These are phyloP conservation scores for Periconia sp. DNA, from an alignment of 2,329 filamentous ascomycete genomes.

Conservation along the genomic window DNA sequence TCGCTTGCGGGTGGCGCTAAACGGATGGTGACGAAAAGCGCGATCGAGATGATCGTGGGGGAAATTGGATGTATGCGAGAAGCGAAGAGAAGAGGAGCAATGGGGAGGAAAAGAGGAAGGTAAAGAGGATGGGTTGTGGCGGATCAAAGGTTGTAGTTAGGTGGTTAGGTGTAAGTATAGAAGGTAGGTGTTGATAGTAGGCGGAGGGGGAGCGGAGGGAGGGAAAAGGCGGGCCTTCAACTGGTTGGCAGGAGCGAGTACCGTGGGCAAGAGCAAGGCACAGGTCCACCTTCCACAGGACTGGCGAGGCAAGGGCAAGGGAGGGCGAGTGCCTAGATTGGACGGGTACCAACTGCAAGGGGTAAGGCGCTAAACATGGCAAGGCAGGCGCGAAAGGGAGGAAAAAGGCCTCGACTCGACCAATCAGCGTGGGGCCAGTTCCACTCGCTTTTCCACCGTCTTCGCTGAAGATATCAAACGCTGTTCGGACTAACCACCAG, in stretches of 20 bases:
- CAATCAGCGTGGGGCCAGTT: constrained; percentile 15
- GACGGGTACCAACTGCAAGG: constrained; percentile 19
- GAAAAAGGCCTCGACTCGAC: constrained; percentile 12
- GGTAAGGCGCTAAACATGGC: no score
- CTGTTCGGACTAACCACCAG: no score
- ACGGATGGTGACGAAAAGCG: constrained; percentile 23
- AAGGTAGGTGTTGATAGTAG: background rate
- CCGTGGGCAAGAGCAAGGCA: background rate
- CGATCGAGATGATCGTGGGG: background rate
- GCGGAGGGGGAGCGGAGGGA: background rate
- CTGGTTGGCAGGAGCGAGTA: background rate
- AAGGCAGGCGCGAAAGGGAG: constrained; percentile 26
- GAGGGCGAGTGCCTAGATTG: constrained; percentile 12
- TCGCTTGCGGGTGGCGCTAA: constrained; percentile 36
- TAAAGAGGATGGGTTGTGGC: no score
- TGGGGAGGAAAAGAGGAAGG: no score
- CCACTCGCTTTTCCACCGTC: no score
- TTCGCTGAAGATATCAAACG: no score
- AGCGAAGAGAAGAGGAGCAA: no score
- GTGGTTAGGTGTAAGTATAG: background rate
- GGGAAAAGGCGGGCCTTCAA: background rate
- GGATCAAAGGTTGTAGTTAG: constrained; percentile 9
- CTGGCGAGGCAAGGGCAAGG: constrained; percentile 9
- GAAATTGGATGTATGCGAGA: background rate
- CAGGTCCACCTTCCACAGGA: background rate